Evolutionary conservation across 2,329 filamentous ascomycete genomes (phyloP).

Genomic region (Diaporthe ilicicola): DNA sequence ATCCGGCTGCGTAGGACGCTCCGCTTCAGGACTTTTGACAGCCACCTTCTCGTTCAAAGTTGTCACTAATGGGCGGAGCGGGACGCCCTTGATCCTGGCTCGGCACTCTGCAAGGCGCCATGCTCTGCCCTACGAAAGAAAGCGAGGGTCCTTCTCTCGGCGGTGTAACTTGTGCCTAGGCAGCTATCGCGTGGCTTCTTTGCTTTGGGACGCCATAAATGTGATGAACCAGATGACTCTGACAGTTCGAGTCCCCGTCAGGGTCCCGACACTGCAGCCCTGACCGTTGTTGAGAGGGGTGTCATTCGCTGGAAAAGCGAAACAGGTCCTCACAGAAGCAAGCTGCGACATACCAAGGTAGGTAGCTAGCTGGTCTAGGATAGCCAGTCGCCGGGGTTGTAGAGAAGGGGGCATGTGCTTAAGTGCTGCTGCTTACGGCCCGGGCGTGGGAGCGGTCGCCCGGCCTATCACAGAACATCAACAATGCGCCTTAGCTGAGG

Average conservation of each 20-base stretch:
- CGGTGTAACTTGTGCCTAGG: background rate
- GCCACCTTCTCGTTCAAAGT: conserved; percentile 20
- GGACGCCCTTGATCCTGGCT: conserved; percentile 16
- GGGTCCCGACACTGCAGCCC: conserved; percentile 4
- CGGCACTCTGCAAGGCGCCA: conserved; percentile 16
- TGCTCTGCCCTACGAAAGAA: background rate
- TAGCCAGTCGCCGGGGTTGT: background rate
- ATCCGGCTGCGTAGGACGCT: conserved; percentile 1
- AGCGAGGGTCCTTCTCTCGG: background rate
- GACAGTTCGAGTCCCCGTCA: background rate
- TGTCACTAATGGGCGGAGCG: conserved; percentile 11
- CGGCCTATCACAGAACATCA: conserved; percentile 27
- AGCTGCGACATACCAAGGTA: conserved; percentile 13
- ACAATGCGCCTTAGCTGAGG: conserved; percentile 31
- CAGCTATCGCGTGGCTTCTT: conserved; percentile 14
- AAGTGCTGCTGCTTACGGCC: conserved; percentile 26
- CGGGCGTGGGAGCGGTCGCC: background rate
- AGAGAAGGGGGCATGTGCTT: background rate
- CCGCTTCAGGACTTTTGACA: background rate
- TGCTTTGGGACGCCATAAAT: background rate
- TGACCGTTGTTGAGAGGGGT: background rate
- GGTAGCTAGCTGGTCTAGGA: background rate
- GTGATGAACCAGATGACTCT: conserved; percentile 9
- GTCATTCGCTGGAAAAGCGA: conserved; percentile 10
- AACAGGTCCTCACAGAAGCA: conserved; percentile 14